Evolutionary conservation across 2,329 filamentous ascomycete species (phyloP).

Genomic region (Pseudogymnoascus sp.): DNA sequence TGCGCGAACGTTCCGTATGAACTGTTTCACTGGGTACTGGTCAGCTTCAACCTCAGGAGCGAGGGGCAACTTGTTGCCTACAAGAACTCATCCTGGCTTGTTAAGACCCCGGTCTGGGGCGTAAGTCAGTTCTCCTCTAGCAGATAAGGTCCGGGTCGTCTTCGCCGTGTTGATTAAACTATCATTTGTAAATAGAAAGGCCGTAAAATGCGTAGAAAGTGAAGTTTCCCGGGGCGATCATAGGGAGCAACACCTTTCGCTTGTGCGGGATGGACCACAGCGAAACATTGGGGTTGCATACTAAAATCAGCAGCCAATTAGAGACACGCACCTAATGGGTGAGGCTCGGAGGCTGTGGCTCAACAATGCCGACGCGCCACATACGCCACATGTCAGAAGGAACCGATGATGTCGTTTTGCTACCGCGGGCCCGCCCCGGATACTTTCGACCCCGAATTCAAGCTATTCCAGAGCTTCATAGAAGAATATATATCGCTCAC

Average conservation of each 20-base stretch:
- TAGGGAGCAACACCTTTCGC: constrained; percentile 8
- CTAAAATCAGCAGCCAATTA: constrained; percentile 6
- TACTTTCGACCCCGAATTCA: constrained; percentile 1
- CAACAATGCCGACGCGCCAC: constrained; percentile 4
- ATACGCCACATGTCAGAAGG: not conserved
- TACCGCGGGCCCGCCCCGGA: not conserved
- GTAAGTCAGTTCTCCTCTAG: constrained; percentile 7
- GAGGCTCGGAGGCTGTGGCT: constrained; percentile 4
- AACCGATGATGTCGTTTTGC: constrained; percentile 4
- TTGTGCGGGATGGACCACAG: not conserved
- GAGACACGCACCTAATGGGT: not conserved
- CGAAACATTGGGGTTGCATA: constrained; percentile 10
- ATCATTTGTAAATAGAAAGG: constrained; percentile 6
- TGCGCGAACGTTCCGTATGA: constrained; percentile 97
- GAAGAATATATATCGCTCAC: not conserved
- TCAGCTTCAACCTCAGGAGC: constrained; percentile 15
- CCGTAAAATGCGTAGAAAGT: not conserved
- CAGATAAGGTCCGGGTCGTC: constrained; percentile 1
- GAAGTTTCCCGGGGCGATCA: not conserved
- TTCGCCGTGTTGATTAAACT: constrained; percentile 5
- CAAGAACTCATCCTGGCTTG: constrained; percentile 28
- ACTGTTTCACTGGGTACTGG: constrained; percentile 75
- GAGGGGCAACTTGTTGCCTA: constrained; percentile 18
- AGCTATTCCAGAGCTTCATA: not conserved
- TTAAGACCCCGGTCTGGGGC: constrained; percentile 4